A percentile compares a stretch with the other conserved stretches of the same genome.
These are phyloP conservation scores for Pseudogymnoascus sp. DNA, from an alignment of 2,329 filamentous ascomycete species.

Conservation along the genomic window DNA sequence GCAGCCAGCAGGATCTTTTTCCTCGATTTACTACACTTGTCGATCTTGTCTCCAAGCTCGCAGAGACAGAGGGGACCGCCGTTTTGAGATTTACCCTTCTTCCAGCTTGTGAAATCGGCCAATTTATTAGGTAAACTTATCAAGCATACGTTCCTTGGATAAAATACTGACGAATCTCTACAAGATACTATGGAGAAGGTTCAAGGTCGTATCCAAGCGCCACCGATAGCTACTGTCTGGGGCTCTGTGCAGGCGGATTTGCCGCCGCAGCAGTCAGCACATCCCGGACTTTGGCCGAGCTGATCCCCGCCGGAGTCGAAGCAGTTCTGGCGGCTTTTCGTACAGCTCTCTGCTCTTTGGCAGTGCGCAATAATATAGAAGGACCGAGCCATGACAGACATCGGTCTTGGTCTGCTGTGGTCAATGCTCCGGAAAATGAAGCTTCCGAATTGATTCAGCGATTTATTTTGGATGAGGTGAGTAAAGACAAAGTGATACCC, in stretches of 20 bases:
- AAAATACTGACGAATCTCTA: neutral
- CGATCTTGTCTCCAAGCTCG: neutral
- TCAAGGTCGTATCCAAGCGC: neutral
- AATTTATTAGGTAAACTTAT: neutral
- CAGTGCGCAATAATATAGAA: neutral
- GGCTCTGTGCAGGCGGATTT: constrained; percentile 25
- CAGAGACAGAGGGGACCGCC: neutral
- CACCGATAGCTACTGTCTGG: constrained; percentile 10
- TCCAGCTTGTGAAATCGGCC: neutral
- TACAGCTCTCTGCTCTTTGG: constrained; percentile 14
- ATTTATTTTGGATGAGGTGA: constrained; percentile 5
- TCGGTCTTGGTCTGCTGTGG: constrained; percentile 12
- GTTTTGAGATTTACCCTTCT: constrained; percentile 4
- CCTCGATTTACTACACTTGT: constrained; percentile 4
- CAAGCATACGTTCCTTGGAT: neutral
- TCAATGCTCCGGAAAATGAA: neutral
- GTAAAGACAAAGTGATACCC: neutral
- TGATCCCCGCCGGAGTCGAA: constrained; percentile 23
- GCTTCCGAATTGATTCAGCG: neutral
- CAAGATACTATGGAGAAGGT: neutral
- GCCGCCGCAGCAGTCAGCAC: constrained; percentile 24
- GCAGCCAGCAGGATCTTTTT: neutral
- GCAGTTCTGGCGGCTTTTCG: constrained; percentile 23
- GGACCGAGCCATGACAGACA: neutral
- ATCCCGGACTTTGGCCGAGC: constrained; percentile 19